Evolutionary conservation across 257 asterid genomes (phyloP).

Genomic region (Solanum habrochaites): DNA sequence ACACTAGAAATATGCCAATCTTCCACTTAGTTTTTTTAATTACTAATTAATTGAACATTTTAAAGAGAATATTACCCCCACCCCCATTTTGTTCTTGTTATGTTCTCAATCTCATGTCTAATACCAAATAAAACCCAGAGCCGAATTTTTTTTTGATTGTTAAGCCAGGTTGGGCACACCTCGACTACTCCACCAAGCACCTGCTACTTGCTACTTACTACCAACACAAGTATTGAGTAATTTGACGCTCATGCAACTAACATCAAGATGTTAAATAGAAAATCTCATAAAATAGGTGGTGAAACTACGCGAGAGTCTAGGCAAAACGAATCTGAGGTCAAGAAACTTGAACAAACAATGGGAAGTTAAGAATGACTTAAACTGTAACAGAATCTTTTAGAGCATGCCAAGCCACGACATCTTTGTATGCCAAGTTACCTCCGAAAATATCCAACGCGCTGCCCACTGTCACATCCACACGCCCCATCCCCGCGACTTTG

Average conservation of each 20-base stretch:
- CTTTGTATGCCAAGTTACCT: conserved; percentile 72
- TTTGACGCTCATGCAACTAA: not conserved
- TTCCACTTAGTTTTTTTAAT: not conserved
- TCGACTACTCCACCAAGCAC: not conserved
- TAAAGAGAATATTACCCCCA: not conserved
- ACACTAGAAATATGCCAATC: not conserved
- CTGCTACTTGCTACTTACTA: not conserved
- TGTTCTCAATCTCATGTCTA: not conserved
- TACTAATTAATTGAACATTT: not conserved
- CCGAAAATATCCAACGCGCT: conserved; percentile 94
- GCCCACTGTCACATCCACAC: conserved; percentile 90
- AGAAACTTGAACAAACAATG: not conserved
- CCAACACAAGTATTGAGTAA: not conserved
- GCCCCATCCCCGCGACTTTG: conserved; percentile 63
- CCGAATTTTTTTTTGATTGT: not conserved
- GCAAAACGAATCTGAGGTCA: not conserved
- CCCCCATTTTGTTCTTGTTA: not conserved
- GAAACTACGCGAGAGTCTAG: not conserved
- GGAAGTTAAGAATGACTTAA: conserved; percentile 7
- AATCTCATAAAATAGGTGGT: not conserved
- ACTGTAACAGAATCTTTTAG: conserved; percentile 41
- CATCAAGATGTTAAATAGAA: not conserved
- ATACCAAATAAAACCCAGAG: not conserved
- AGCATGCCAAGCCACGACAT: conserved; percentile 81
- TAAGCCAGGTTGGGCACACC: not conserved